Percentiles rank a stretch among this genome's conserved stretches.
These are phyloP conservation scores for Ormosia emarginata DNA, from an alignment of 306 rosid genomes.

Conservation along the genomic window DNA sequence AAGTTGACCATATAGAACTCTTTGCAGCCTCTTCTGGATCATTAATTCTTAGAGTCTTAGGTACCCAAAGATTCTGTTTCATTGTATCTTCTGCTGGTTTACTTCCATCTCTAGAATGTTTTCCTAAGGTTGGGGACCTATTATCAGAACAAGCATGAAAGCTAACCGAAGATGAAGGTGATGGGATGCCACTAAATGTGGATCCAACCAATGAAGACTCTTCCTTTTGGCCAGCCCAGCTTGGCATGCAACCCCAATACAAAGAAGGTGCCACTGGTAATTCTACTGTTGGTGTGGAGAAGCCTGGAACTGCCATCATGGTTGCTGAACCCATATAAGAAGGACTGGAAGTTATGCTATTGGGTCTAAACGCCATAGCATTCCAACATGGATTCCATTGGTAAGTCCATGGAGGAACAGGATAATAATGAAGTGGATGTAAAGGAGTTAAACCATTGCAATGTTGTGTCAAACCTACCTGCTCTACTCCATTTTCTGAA, in stretches of 20 bases:
- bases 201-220: conserved; percentile 25
- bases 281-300: conserved; percentile 30
- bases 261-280: conserved; percentile 37
- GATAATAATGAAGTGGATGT: conserved; percentile 35
- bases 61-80: conserved; percentile 58
- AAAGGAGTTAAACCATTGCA: conserved; percentile 22
- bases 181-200: conserved; percentile 27
- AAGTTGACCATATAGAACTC: conserved; percentile 61
- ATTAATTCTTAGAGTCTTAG: conserved; percentile 57
- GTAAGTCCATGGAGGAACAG: conserved; percentile 45
- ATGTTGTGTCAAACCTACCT: conserved; percentile 19
- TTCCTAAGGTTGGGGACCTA: conserved; percentile 48
- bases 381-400: conserved; percentile 55
- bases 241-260: conserved; percentile 38
- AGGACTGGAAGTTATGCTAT: conserved; percentile 23
- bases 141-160: conserved; percentile 31
- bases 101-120: conserved; percentile 59
- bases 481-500: conserved; percentile 27
- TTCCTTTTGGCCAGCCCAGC: conserved; percentile 34
- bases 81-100: conserved; percentile 22
- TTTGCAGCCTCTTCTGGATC: conserved; percentile 60
- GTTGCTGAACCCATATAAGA: conserved; percentile 26
- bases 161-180: conserved; percentile 37
- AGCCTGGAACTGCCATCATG: conserved; percentile 39
- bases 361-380: conserved; percentile 24